phyloP scores from a whole-genome alignment of 1,284 basidiomycete species.

The Ceratobasidium sp. region DNA sequence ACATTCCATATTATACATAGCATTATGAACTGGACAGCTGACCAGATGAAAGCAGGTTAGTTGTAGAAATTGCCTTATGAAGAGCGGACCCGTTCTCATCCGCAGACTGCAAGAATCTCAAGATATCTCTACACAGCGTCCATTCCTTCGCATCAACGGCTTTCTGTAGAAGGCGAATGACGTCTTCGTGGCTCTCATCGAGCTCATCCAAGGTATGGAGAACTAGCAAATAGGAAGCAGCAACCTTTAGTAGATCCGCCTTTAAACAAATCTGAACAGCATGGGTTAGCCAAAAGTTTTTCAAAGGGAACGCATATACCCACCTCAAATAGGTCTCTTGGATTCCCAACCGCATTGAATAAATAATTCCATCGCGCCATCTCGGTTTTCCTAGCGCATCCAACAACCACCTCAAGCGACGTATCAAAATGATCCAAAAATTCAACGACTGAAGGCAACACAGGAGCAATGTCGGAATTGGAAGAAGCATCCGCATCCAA shows the following conservation, averaged over 20 bases:
- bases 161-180: conserved; percentile 78
- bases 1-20: conserved; percentile 30
- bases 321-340: conserved; percentile 91
- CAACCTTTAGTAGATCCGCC: conserved; percentile 84
- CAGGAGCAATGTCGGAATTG: conserved; percentile 56
- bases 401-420: conserved; percentile 92
- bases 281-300: conserved; percentile 30
- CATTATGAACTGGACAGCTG: conserved; percentile 26
- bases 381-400: conserved; percentile 97
- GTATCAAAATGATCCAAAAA: conserved; percentile 96
- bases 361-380: conserved; percentile 90
- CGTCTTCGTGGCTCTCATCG: conserved; percentile 83
- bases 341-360: conserved; percentile 92
- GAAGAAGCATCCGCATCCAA: conserved; percentile 53
- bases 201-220: conserved; percentile 93
- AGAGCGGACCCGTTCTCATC: conserved; percentile 82
- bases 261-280: conserved; percentile 78
- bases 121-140: conserved; percentile 86
- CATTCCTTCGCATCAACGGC: conserved; percentile 82
- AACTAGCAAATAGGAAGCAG: conserved; percentile 93
- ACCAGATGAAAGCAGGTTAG: conserved; percentile 22
- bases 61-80: conserved; percentile 28
- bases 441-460: conserved; percentile 81
- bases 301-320: conserved; percentile 21
- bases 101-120: conserved; percentile 92